Base-by-base conservation (phyloP, 108 stramenopile species). In the Cylindrotheca fusiformis region DNA sequence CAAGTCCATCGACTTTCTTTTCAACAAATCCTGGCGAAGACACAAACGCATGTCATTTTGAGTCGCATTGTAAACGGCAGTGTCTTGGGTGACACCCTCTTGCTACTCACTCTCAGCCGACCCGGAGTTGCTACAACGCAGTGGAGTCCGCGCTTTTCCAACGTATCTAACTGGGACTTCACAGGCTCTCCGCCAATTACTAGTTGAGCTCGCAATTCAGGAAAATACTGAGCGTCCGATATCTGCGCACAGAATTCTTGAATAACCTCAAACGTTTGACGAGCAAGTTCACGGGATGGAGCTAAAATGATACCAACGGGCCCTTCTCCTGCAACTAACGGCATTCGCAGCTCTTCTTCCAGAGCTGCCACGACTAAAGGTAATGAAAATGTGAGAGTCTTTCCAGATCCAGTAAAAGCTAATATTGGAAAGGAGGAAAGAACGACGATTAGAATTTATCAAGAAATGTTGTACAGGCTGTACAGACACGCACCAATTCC, bases 81-180 rank as follows among this genome's bases (percentile, higher is more conserved):
- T n/a, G n/a, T n/a, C n/a, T n/a, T n/a, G n/a, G n/a, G n/a, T n/a
- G n/a, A n/a, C n/a, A n/a, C n/a, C n/a, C n/a, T n/a, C n/a, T n/a
- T n/a, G n/a, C n/a, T n/a, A n/a, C n/a, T n/a, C n/a, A n/a, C n/a
- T n/a, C 87, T 73, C 27, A 99, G 58, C 33, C 97, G 87, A 2
- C 97, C 98, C 5, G 97, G 96, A 17, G 99, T 97, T 3, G 97
- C 99, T 49, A 98, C 95, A 22, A 99, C 76, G 55, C 91, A 90
- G 68, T 99, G 97, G 14, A 97, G 80, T 1, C 97, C 97, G 18
- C 46, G 48, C 4, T 77, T 74, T 54, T 78, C 80, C 36, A 96
- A 59, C 1, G 77, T 74, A 32, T 80, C 74, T 12, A 98, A 28
- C 74, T 98, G 99, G 30, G 84, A 85, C 4, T 91, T 63, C 26